Percentiles rank a stretch among this genome's conserved stretches.
These are phyloP conservation scores for Penicillium frequentans DNA, from an alignment of 2,329 filamentous ascomycete species.

Conservation along the genomic window DNA sequence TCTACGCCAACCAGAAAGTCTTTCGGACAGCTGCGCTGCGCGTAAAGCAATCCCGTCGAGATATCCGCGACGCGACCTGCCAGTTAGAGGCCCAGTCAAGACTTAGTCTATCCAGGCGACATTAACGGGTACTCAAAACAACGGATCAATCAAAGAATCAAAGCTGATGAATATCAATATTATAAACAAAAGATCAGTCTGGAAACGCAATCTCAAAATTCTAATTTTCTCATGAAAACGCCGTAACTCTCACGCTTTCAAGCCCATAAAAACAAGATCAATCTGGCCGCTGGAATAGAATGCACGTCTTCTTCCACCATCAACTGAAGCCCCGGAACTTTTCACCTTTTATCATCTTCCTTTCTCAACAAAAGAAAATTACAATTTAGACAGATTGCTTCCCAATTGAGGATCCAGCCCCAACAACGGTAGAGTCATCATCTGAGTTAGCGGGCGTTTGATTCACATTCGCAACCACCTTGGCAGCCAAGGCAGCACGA, in stretches of 20 bases:
- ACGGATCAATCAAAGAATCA: too few relatives aligned
- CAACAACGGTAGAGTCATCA: conserved; percentile 24
- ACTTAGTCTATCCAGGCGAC: background rate
- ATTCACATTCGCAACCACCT: conserved; percentile 27
- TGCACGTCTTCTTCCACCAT: background rate
- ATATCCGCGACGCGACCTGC: background rate
- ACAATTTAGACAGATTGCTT: conserved; percentile 22
- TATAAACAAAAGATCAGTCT: background rate
- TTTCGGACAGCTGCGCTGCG: background rate
- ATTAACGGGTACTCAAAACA: background rate
- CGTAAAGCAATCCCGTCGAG: background rate
- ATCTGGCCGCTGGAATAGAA: conserved; percentile 8
- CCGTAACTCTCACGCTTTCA: conserved; percentile 28
- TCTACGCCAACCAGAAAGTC: background rate
- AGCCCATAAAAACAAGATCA: conserved; percentile 18
- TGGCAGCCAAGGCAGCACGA: conserved; percentile 40
- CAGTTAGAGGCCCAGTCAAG: background rate
- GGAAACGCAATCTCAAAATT: background rate
- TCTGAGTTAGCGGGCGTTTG: conserved; percentile 8
- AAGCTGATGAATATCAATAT: background rate
- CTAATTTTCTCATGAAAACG: conserved; percentile 16
- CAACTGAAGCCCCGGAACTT: background rate
- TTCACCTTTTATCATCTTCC: background rate
- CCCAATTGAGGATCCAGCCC: conserved; percentile 9
- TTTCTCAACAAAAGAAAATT: background rate